phyloP scores from a whole-genome alignment of 257 asterid genomes.

The Solanum paucissectum region DNA sequence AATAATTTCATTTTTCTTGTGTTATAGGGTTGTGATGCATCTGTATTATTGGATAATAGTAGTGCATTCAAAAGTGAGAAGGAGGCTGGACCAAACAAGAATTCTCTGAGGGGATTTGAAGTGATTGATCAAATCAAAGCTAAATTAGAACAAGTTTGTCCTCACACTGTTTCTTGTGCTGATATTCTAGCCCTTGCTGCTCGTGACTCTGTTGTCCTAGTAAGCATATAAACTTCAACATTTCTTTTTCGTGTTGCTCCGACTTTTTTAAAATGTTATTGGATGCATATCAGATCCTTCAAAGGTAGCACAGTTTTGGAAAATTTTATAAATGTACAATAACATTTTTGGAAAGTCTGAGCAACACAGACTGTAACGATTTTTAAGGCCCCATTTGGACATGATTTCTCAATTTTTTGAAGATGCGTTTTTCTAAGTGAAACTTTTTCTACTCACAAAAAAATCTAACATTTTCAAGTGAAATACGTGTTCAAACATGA shows the following conservation, averaged over 20 bases:
- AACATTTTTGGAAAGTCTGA: not conserved
- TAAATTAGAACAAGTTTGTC: not conserved
- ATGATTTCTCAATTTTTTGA: not conserved
- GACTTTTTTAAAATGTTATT: not conserved
- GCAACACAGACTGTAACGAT: not conserved
- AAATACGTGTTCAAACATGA: not conserved
- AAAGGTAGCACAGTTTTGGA: rapidly evolving
- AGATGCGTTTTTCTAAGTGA: not conserved
- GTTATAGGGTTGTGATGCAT: slow-evolving; percentile 70
- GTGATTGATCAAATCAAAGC: not conserved
- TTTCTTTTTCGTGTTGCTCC: not conserved
- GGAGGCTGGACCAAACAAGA: slow-evolving; percentile 59
- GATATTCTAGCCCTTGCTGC: slow-evolving; percentile 67
- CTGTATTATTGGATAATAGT: slow-evolving; percentile 46
- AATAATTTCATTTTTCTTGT: not conserved
- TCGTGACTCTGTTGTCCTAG: slow-evolving; percentile 48
- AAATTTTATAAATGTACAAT: not conserved
- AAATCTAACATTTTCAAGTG: not conserved
- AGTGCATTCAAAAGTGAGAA: slow-evolving; percentile 29
- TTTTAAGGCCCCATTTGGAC: not conserved
- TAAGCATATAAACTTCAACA: slow-evolving; percentile 9
- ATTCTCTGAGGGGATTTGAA: slow-evolving; percentile 49
- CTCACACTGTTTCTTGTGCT: not conserved
- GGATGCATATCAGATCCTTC: not conserved
- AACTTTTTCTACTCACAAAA: not conserved